Evolutionary conservation across 495 filamentous ascomycete genomes (phyloP), one percentile per base, ranked within the genome.

Genomic region (Daldinia vernicosa): DNA sequence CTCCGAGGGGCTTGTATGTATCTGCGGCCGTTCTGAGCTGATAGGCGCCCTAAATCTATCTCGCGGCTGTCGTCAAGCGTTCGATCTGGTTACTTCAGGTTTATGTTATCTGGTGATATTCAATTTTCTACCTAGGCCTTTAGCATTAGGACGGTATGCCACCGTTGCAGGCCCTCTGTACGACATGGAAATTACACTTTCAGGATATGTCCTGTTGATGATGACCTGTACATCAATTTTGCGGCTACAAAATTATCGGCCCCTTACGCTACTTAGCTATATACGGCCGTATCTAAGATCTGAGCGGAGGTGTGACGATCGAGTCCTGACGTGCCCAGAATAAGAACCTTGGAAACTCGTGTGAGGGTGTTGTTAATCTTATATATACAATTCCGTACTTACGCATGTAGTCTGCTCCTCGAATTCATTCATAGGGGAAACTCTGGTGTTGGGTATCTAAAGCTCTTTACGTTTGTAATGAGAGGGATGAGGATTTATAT

Each of bases 261-360:
- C 50, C 43, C 26, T 32, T 58, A 54, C 22, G 61, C 51, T 19
- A 40, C 37, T 14, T 72, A 51, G 12, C 33, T 55, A 69, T 65
- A 22, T 73, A 73, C 70, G 70, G 70, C 70, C 70, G 70, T 73
- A 73, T 50, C 66, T 14, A 69, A 54, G 61, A 73, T 73, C 65
- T 66, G 27, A 58, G 50, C 19, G 51, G 45, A 73, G 51, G 70
- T 73, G 43, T 66, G 55, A 73, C 70, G 70, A 69, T 73, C 56
- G 59, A 52, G 56, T 69, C 60, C 55, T 67, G 64, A 60, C 60
- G 33, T 68, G 60, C 64, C 56, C 65, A 65, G 70, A 45, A 68
- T 68, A 67, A 64, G 59, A 64, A 67, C 30, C 64, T 64, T 52
- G 53, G 47, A 39, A 60, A 64, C 45, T 50, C 52, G 70, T 73